phyloP scores from a whole-genome alignment of 2,329 filamentous ascomycete genomes.

The Emmonsiellopsis sp. region DNA sequence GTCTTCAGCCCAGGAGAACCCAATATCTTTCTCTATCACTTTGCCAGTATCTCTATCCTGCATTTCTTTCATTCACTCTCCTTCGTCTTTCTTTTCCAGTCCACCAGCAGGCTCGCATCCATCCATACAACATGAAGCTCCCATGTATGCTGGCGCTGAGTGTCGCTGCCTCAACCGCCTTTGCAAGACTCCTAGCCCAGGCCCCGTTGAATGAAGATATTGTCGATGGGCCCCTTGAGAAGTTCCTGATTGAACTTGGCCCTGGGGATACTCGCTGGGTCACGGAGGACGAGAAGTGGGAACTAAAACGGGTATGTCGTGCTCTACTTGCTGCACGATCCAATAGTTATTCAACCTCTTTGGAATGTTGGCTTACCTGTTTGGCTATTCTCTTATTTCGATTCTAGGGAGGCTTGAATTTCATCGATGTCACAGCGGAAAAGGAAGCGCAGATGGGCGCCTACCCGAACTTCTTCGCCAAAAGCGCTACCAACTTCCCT shows the following conservation, averaged over 20 bases:
- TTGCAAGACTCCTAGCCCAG: constrained; percentile 24
- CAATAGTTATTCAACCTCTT: background rate
- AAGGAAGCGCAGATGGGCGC: constrained; percentile 48
- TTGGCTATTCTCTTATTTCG: background rate
- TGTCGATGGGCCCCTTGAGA: constrained; percentile 34
- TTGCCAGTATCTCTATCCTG: too few relatives aligned
- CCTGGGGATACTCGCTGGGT: constrained; percentile 79
- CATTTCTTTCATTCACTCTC: too few relatives aligned
- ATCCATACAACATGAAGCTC: constrained; percentile 27
- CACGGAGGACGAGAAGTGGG: constrained; percentile 93
- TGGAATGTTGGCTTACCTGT: background rate
- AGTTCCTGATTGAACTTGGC: constrained; percentile 73
- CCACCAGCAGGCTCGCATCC: too few relatives aligned
- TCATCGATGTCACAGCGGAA: constrained; percentile 85
- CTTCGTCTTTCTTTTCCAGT: too few relatives aligned
- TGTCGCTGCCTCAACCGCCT: constrained; percentile 24
- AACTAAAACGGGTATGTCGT: constrained; percentile 62
- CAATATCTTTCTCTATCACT: too few relatives aligned
- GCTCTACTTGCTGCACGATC: background rate
- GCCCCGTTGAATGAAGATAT: constrained; percentile 15
- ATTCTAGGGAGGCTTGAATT: constrained; percentile 65
- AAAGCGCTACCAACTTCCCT: constrained; percentile 53
- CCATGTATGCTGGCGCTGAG: constrained; percentile 24
- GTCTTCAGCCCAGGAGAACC: too few relatives aligned
- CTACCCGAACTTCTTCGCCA: constrained; percentile 37